Percentiles rank a stretch among this genome's conserved stretches.
Evolutionary conservation across 2,329 filamentous ascomycete genomes (phyloP).

Genomic region (Helminthosporium solani): DNA sequence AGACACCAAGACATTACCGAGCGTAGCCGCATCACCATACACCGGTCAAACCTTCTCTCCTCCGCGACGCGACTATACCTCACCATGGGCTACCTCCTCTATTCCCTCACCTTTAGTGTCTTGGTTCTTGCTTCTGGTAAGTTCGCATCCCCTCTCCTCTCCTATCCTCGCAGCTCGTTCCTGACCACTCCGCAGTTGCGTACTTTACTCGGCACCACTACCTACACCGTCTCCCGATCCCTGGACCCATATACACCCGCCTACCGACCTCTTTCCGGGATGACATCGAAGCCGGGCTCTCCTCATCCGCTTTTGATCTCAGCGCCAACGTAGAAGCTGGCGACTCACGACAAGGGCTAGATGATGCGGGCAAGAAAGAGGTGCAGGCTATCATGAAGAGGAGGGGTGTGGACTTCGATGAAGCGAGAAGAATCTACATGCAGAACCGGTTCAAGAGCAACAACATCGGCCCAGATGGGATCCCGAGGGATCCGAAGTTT

Average conservation of each 20-base stretch:
- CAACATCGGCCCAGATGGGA: constrained; percentile 83
- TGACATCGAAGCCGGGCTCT: constrained; percentile 86
- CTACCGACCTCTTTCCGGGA: constrained; percentile 75
- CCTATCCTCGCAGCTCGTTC: constrained; percentile 2
- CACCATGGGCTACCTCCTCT: constrained; percentile 77
- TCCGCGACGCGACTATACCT: constrained; percentile 1
- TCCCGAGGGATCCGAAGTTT: constrained; percentile 89
- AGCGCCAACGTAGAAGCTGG: constrained; percentile 74
- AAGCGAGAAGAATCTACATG: constrained; percentile 82
- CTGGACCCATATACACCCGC: constrained; percentile 70
- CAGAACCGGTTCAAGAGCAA: constrained; percentile 83
- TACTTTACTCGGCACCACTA: constrained; percentile 80
- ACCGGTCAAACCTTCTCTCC: constrained; percentile 18
- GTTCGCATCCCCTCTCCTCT: constrained; percentile 16
- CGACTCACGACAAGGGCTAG: constrained; percentile 77
- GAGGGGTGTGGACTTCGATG: constrained; percentile 79
- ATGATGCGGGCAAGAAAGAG: constrained; percentile 76
- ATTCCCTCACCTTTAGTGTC: constrained; percentile 70
- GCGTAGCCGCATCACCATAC: not conserved
- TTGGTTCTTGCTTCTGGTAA: constrained; percentile 70
- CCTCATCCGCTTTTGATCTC: constrained; percentile 80
- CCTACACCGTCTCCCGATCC: constrained; percentile 66
- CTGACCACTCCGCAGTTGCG: constrained; percentile 53
- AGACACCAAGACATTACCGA: constrained; percentile 7
- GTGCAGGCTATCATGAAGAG: constrained; percentile 90